These are phyloP conservation scores for Xerocomellus dryophilus DNA, from an alignment of 768 basidiomycete species.

Conservation along the genomic window DNA sequence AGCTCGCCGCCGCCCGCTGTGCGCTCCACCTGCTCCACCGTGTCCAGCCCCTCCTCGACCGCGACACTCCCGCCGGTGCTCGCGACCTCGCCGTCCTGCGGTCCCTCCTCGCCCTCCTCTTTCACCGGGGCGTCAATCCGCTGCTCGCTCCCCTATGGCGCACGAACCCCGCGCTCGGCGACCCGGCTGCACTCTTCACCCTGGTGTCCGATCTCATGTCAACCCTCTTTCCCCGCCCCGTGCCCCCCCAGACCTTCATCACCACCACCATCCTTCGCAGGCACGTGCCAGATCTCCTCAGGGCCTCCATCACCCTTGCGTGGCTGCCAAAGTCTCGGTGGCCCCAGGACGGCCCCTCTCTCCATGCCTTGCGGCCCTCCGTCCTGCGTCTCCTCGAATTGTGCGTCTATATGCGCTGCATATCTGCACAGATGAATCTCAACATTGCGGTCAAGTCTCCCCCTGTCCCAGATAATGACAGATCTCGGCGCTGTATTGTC, in stretches of 20 bases:
- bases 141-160: conserved; percentile 45
- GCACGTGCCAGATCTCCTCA: conserved; percentile 58
- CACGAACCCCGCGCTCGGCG: conserved; percentile 23
- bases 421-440: conserved; percentile 8
- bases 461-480: conserved; percentile 62
- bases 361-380: conserved; percentile 48
- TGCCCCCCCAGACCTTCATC: conserved; percentile 56
- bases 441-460: conserved; percentile 40
- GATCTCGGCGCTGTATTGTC: conserved; percentile 63
- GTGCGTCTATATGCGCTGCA: conserved; percentile 44
- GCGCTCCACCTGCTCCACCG: conserved; percentile 49
- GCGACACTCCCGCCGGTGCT: conserved; percentile 46
- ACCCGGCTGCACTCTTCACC: conserved; percentile 36
- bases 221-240: conserved; percentile 53
- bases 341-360: conserved; percentile 36
- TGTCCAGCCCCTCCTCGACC: conserved; percentile 44
- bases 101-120: conserved; percentile 62
- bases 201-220: conserved; percentile 43
- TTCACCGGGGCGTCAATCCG: conserved; percentile 69
- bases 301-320: conserved; percentile 59
- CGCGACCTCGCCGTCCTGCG: conserved; percentile 63
- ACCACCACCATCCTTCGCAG: conserved; percentile 54
- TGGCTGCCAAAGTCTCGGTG: conserved; percentile 64
- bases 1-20: conserved; percentile 53
- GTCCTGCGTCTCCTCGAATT: conserved; percentile 56